Evolutionary conservation across 1,139 yeast species (phyloP).

Genomic region (Blastobotrys proliferans): DNA sequence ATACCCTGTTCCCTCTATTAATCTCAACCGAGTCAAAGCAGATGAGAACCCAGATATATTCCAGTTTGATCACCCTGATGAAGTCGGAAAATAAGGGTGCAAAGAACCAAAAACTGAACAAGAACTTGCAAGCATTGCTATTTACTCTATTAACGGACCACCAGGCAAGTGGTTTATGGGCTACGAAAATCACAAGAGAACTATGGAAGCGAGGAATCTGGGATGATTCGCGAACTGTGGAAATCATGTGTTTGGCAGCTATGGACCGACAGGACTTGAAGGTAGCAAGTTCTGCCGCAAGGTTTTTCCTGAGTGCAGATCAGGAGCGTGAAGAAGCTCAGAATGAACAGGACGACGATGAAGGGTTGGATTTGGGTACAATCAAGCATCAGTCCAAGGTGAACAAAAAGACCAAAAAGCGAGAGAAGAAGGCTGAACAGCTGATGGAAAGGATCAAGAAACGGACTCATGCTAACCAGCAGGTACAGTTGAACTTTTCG

Average conservation of each 20-base stretch:
- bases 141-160: constrained; percentile 74
- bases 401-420: constrained; percentile 76
- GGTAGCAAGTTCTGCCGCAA: constrained; percentile 85
- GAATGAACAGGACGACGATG: constrained; percentile 60
- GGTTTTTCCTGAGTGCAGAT: constrained; percentile 91
- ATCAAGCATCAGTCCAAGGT: constrained; percentile 77
- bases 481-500: constrained; percentile 76
- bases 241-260: constrained; percentile 94
- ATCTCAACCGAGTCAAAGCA: constrained; percentile 70
- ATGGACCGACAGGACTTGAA: constrained; percentile 72
- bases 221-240: constrained; percentile 96
- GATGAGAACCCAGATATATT: constrained; percentile 76
- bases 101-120: constrained; percentile 79
- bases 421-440: constrained; percentile 70
- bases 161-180: constrained; percentile 78
- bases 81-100: constrained; percentile 81
- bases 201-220: constrained; percentile 96
- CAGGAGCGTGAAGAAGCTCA: constrained; percentile 88
- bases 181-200: constrained; percentile 89
- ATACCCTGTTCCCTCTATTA: constrained; percentile 82
- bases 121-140: constrained; percentile 85
- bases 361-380: constrained; percentile 42
- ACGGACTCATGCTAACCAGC: constrained; percentile 43
- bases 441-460: constrained; percentile 68
- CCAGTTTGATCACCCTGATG: constrained; percentile 69